Percentiles rank a stretch among this genome's conserved stretches.
These are phyloP conservation scores for Psilocybe azurescens DNA, from an alignment of 768 basidiomycete species.

Conservation along the genomic window DNA sequence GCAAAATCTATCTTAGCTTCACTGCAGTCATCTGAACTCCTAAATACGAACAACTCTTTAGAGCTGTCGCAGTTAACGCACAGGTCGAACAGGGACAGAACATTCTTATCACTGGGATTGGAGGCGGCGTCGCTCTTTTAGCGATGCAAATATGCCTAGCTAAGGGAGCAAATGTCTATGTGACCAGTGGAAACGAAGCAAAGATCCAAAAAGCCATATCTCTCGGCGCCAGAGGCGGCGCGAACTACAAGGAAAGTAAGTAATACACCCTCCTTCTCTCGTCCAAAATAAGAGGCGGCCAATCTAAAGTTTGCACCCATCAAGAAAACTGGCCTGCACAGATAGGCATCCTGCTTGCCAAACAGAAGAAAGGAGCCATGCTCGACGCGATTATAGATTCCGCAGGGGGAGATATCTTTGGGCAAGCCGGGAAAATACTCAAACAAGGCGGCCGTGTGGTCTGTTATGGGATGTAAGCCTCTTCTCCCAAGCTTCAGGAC, in stretches of 20 bases:
- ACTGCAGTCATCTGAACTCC: background rate
- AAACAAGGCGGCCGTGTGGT: conserved; percentile 63
- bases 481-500: background rate
- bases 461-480: conserved; percentile 68
- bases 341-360: conserved; percentile 47
- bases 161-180: conserved; percentile 79
- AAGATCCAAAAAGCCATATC: conserved; percentile 71
- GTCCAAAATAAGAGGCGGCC: background rate
- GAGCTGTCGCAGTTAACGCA: conserved; percentile 72
- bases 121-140: conserved; percentile 83
- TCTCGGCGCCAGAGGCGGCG: conserved; percentile 81
- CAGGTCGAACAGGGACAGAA: conserved; percentile 66
- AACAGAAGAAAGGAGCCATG: conserved; percentile 31
- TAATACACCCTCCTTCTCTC: background rate
- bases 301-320: background rate
- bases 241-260: conserved; percentile 72
- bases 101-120: conserved; percentile 81
- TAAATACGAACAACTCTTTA: conserved; percentile 26
- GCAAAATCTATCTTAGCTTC: background rate
- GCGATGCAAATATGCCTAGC: conserved; percentile 80
- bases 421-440: conserved; percentile 51
- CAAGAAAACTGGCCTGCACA: conserved; percentile 58
- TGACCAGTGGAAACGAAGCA: conserved; percentile 71
- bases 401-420: conserved; percentile 69
- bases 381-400: conserved; percentile 75